Conservation (phyloP, 106 monocot genomes). For the Xerophyta viscosa region DNA sequence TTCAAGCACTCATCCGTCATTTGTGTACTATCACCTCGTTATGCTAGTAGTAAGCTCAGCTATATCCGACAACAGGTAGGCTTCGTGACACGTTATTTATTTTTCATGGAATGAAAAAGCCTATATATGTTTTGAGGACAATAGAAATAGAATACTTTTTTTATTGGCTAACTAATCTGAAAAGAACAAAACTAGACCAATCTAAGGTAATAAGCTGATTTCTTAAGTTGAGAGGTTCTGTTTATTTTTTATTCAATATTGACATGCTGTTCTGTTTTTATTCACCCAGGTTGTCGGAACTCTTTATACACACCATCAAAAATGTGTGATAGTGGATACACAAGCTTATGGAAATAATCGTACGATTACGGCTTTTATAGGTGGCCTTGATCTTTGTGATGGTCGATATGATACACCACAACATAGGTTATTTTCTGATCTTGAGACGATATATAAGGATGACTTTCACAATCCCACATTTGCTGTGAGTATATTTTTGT, state of each 20-base stretch:
- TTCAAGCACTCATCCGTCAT: slow-evolving; percentile 83
- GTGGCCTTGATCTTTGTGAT: slow-evolving; percentile 77
- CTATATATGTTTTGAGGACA: too few relatives aligned
- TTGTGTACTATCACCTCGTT: slow-evolving; percentile 69
- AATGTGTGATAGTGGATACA: slow-evolving; percentile 63
- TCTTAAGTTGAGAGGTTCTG: not conserved
- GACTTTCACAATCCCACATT: slow-evolving; percentile 72
- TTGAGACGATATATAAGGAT: slow-evolving; percentile 47
- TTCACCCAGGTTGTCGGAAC: slow-evolving; percentile 67
- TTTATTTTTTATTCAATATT: too few relatives aligned
- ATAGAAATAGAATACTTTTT: too few relatives aligned
- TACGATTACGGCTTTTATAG: slow-evolving; percentile 71
- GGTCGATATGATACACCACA: slow-evolving; percentile 79
- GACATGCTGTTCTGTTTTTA: not conserved
- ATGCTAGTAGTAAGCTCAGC: slow-evolving; percentile 72
- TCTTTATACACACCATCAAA: slow-evolving; percentile 73
- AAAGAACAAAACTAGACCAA: too few relatives aligned
- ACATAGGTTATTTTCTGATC: slow-evolving; percentile 59
- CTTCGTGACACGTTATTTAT: slow-evolving; percentile 2
- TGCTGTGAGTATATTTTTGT: slow-evolving; percentile 39
- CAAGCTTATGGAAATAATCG: slow-evolving; percentile 55
- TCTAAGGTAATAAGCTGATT: too few relatives aligned
- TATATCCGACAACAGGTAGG: slow-evolving; percentile 61
- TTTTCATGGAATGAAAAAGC: too few relatives aligned
- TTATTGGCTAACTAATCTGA: too few relatives aligned